Conservation (phyloP, 2,329 filamentous ascomycete genomes). For the Clarireedia homoeocarpa region DNA sequence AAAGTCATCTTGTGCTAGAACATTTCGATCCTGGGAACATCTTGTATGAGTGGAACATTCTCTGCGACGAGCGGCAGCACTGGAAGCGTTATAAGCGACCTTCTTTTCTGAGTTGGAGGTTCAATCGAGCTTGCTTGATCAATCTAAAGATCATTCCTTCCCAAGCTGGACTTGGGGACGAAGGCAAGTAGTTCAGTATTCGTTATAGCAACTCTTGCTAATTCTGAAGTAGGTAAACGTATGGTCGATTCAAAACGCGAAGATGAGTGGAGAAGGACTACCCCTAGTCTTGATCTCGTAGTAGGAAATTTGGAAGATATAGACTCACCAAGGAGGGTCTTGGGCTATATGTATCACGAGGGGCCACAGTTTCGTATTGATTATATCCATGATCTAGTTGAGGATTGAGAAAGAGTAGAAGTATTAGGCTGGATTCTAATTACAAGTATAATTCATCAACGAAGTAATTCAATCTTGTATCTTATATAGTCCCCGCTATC, state of each 20-base stretch:
- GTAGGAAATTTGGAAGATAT: too few species aligned
- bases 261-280: too few species aligned
- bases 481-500: too few species aligned
- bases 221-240: too few species aligned
- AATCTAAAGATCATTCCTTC: slow-evolving; percentile 11
- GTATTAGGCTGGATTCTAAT: too few species aligned
- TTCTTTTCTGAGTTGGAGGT: slow-evolving; percentile 9
- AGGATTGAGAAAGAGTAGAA: not conserved
- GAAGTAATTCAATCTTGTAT: too few species aligned
- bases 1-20: slow-evolving; percentile 3
- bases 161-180: slow-evolving; percentile 6
- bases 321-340: too few species aligned
- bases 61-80: slow-evolving; percentile 10
- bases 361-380: slow-evolving; percentile 11
- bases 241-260: not conserved
- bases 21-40: slow-evolving; percentile 12
- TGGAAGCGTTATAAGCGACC: slow-evolving; percentile 4
- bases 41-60: slow-evolving; percentile 13
- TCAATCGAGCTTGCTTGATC: slow-evolving; percentile 11
- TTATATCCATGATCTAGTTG: slow-evolving; percentile 12
- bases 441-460: too few species aligned
- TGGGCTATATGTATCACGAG: slow-evolving; percentile 9
- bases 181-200: not conserved
- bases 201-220: too few species aligned
- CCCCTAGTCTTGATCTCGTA: too few species aligned